Conservation (phyloP, 176 grass and related monocot species). For the Hordeum marinum region DNA sequence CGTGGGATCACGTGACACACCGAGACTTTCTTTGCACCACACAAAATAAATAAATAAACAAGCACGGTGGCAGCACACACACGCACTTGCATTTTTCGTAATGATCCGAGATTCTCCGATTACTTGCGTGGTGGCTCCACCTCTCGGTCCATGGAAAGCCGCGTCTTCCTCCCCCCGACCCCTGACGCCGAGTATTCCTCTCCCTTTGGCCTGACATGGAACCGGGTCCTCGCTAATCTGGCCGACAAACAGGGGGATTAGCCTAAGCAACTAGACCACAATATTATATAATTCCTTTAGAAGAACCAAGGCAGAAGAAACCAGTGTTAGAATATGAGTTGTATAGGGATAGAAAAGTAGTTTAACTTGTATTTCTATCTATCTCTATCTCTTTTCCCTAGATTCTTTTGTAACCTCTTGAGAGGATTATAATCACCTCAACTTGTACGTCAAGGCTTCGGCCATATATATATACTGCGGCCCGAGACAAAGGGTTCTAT, state of each 20-base stretch:
- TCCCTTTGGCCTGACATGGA: slow-evolving; percentile 38
- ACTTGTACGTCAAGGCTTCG: too few relatives aligned
- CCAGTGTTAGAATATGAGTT: too few relatives aligned
- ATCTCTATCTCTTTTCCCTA: too few relatives aligned
- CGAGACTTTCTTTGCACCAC: slow-evolving; percentile 4
- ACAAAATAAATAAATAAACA: neutral
- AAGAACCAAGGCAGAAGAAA: slow-evolving; percentile 18
- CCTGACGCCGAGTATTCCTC: slow-evolving; percentile 19
- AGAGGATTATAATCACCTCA: too few relatives aligned
- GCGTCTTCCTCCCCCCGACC: neutral
- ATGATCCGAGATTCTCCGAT: neutral
- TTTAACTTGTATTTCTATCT: too few relatives aligned
- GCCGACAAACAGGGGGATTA: slow-evolving; percentile 34
- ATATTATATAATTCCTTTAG: neutral
- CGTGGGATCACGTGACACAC: slow-evolving; percentile 30
- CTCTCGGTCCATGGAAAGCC: slow-evolving; percentile 20
- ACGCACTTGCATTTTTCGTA: neutral
- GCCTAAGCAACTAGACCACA: neutral
- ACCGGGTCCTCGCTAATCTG: slow-evolving; percentile 64
- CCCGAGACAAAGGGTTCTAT: too few relatives aligned
- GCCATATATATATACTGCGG: too few relatives aligned
- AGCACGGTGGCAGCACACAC: neutral
- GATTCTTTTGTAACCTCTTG: too few relatives aligned
- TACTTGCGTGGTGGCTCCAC: slow-evolving; percentile 3
- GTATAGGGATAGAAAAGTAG: too few relatives aligned